Evolutionary conservation across 495 filamentous ascomycete species (phyloP).

Genomic region (Xylaria longipes): DNA sequence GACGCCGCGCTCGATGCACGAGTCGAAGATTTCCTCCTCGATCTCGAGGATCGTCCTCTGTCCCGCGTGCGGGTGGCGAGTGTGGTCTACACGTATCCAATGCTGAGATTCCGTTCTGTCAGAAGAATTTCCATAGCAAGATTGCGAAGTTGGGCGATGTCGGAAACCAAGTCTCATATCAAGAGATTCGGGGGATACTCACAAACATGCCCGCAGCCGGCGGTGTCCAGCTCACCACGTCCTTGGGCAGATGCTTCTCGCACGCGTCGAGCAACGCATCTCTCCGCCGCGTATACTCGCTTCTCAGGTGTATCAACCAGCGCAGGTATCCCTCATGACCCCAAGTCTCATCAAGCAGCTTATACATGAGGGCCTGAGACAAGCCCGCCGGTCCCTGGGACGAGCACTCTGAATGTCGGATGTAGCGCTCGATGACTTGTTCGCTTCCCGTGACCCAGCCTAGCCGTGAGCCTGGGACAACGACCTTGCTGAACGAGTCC

Average conservation of each 20-base stretch:
- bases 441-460: slow-evolving; percentile 85
- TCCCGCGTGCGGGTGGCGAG: slow-evolving; percentile 68
- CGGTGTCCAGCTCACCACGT: slow-evolving; percentile 81
- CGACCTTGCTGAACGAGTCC: slow-evolving; percentile 84
- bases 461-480: slow-evolving; percentile 75
- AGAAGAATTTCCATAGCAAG: background rate
- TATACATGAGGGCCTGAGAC: slow-evolving; percentile 82
- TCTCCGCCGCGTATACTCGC: slow-evolving; percentile 80
- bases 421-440: slow-evolving; percentile 81
- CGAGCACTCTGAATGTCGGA: slow-evolving; percentile 76
- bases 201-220: slow-evolving; percentile 98
- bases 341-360: slow-evolving; percentile 92
- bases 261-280: slow-evolving; percentile 82
- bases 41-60: slow-evolving; percentile 69
- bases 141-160: background rate
- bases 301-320: slow-evolving; percentile 86
- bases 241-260: slow-evolving; percentile 75
- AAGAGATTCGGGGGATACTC: slow-evolving; percentile 46
- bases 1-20: slow-evolving; percentile 71
- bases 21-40: slow-evolving; percentile 84
- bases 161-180: background rate
- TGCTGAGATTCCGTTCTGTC: slow-evolving; percentile 56
- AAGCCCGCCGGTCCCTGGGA: slow-evolving; percentile 85
- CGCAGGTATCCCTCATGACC: slow-evolving; percentile 89
- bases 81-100: slow-evolving; percentile 83